These are phyloP conservation scores for Cornus controversa DNA, from an alignment of 148 eudicot genomes.

Conservation along the genomic window DNA sequence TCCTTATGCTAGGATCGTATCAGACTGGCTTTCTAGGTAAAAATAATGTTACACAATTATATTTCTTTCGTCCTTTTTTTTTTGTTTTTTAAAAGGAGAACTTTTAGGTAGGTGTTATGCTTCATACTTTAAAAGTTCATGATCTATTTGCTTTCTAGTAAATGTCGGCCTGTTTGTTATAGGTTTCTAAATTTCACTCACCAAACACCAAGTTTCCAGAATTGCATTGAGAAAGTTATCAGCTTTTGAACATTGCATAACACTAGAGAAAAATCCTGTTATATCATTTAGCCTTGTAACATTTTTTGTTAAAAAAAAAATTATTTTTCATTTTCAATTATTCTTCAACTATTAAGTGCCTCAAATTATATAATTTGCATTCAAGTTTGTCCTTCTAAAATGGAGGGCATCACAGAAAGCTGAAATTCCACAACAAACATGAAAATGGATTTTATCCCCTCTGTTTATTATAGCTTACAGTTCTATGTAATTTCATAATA, in stretches of 20 bases:
- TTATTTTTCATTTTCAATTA: background rate
- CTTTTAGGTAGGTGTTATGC: background rate
- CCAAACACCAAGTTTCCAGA: background rate
- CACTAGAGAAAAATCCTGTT: background rate
- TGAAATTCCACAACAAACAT: too few relatives aligned
- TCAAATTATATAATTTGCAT: background rate
- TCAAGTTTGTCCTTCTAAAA: too few relatives aligned
- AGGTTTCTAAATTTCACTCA: background rate
- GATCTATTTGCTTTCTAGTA: background rate
- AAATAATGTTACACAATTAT: background rate
- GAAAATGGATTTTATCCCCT: background rate
- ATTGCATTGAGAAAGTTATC: background rate
- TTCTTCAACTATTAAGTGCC: background rate
- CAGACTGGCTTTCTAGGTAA: constrained; percentile 64
- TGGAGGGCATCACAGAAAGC: too few relatives aligned
- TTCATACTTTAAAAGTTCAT: background rate
- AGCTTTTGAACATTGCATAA: background rate
- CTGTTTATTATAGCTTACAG: background rate
- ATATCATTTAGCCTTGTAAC: background rate
- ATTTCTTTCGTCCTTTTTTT: background rate
- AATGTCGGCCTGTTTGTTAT: background rate
- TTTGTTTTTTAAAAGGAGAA: background rate
- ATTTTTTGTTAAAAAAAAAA: background rate
- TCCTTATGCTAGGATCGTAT: constrained; percentile 64
- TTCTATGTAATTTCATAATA: background rate